These are phyloP conservation scores for Pythium sp. DNA, from an alignment of 352 stramenopile genomes.

Conservation along the genomic window DNA sequence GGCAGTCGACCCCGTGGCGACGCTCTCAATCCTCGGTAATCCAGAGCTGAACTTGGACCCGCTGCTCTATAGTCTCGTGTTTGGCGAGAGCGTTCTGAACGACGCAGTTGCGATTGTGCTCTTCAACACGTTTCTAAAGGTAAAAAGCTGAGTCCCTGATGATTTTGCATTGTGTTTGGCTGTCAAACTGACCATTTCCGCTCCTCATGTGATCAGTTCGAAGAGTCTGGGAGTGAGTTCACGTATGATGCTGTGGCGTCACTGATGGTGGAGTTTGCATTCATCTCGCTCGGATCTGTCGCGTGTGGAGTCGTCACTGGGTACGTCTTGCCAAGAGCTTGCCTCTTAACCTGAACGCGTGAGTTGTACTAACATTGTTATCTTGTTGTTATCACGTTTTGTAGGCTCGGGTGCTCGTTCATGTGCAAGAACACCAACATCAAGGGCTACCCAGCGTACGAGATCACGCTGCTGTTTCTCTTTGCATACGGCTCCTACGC, in stretches of 20 bases:
- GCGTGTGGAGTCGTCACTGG: conserved; percentile 70
- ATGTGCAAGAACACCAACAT: conserved; percentile 81
- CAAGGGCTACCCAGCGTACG: conserved; percentile 71
- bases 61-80: conserved; percentile 91
- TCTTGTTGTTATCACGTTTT: neutral
- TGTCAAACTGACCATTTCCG: neutral
- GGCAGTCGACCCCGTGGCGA: conserved; percentile 95
- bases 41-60: conserved; percentile 90
- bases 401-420: conserved; percentile 74
- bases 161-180: neutral
- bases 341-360: neutral
- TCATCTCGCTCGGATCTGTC: conserved; percentile 81
- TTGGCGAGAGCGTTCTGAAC: conserved; percentile 97
- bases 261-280: conserved; percentile 70
- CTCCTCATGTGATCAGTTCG: conserved; percentile 31
- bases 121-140: conserved; percentile 95
- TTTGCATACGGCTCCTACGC: conserved; percentile 72
- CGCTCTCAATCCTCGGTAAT: conserved; percentile 94
- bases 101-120: conserved; percentile 97
- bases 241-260: conserved; percentile 51
- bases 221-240: conserved; percentile 78
- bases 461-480: conserved; percentile 73
- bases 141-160: conserved; percentile 15
- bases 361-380: neutral
- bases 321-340: conserved; percentile 20